phyloP scores from a whole-genome alignment of 495 filamentous ascomycete species.

The Podospora pseudoanserina region DNA sequence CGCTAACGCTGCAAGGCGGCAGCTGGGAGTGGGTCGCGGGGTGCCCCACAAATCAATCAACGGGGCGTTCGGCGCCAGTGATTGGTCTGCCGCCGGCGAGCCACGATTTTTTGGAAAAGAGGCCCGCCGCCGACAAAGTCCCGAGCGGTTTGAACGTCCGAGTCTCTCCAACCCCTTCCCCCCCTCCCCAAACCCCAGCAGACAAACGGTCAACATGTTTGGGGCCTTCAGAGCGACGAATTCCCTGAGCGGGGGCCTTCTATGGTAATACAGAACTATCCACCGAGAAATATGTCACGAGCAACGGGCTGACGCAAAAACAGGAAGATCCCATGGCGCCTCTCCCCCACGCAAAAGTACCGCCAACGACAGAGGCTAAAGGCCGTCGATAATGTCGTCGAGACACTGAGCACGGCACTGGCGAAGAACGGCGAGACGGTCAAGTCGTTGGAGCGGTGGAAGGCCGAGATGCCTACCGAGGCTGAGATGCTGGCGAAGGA shows the following conservation, averaged over 20 bases:
- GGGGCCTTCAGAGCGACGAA: slow-evolving; percentile 77
- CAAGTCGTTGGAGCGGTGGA: slow-evolving; percentile 81
- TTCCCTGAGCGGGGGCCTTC: slow-evolving; percentile 71
- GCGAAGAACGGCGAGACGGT: slow-evolving; percentile 63
- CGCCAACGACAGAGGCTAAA: slow-evolving; percentile 84
- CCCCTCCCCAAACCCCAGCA: neutral
- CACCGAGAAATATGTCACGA: neutral
- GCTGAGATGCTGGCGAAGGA: slow-evolving; percentile 93
- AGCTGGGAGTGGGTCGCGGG: slow-evolving; percentile 19
- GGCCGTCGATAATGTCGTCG: slow-evolving; percentile 78
- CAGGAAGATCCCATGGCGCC: slow-evolving; percentile 98
- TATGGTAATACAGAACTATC: slow-evolving; percentile 60
- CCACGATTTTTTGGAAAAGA: slow-evolving; percentile 24
- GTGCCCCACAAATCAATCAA: slow-evolving; percentile 1
- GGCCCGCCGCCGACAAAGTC: neutral
- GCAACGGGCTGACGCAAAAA: slow-evolving; percentile 13
- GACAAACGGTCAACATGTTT: slow-evolving; percentile 53
- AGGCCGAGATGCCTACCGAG: slow-evolving; percentile 91
- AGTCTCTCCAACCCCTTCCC: slow-evolving; percentile 3
- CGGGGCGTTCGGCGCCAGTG: neutral
- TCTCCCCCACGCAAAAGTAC: slow-evolving; percentile 83
- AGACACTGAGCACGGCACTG: slow-evolving; percentile 70
- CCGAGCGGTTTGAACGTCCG: slow-evolving; percentile 3
- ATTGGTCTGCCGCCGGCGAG: slow-evolving; percentile 20
- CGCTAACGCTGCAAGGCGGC: slow-evolving; percentile 17